A percentile compares a stretch with the other conserved stretches of the same genome.
phyloP scores from a whole-genome alignment of 2,329 filamentous ascomycete genomes.

The Metarhizium robertsii region DNA sequence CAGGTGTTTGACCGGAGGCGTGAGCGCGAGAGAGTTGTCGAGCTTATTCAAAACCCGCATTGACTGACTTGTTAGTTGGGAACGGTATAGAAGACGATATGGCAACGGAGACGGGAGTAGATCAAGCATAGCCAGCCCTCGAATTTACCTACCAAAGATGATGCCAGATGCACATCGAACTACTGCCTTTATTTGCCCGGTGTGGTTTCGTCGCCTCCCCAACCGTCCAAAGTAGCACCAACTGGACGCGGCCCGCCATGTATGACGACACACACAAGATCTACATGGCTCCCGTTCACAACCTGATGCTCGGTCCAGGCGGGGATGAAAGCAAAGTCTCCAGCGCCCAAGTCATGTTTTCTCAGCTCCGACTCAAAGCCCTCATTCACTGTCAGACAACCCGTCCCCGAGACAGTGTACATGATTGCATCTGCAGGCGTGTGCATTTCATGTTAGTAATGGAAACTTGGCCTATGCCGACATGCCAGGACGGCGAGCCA shows the following conservation, averaged over 20 bases:
- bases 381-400: slow-evolving; percentile 49
- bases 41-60: slow-evolving; percentile 13
- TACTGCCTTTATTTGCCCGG: slow-evolving; percentile 8
- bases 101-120: background rate
- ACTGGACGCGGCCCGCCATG: slow-evolving; percentile 51
- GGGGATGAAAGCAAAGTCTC: slow-evolving; percentile 63
- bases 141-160: background rate
- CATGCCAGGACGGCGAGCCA: background rate
- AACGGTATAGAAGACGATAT: background rate
- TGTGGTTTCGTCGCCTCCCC: slow-evolving; percentile 41
- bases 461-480: background rate
- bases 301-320: slow-evolving; percentile 64
- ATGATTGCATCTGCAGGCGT: slow-evolving; percentile 53
- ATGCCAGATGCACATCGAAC: background rate
- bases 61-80: background rate
- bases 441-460: background rate
- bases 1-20: slow-evolving; percentile 43
- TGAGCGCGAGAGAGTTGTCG: slow-evolving; percentile 19
- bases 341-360: slow-evolving; percentile 46
- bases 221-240: slow-evolving; percentile 53
- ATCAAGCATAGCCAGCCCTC: background rate
- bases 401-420: slow-evolving; percentile 53
- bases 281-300: slow-evolving; percentile 52
- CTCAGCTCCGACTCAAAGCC: slow-evolving; percentile 40
- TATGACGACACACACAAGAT: slow-evolving; percentile 57